Conservation (phyloP, 2,329 filamentous ascomycete genomes). For the Claviceps maximensis region DNA sequence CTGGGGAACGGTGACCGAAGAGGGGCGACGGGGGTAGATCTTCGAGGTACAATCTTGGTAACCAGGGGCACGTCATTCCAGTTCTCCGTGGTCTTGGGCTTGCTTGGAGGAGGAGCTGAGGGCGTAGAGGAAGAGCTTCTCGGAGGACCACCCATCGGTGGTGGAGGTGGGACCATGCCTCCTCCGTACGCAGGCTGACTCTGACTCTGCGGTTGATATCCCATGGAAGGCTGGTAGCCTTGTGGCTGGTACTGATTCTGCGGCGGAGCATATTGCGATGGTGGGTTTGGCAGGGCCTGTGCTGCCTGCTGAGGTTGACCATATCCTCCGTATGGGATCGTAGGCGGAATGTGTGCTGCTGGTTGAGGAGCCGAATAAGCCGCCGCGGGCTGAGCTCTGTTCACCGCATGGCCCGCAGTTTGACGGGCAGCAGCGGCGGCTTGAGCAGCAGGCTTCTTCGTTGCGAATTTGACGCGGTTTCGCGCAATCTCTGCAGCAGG, state of each 20-base stretch:
- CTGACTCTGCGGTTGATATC: constrained; percentile 40
- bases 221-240: constrained; percentile 7
- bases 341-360: constrained; percentile 15
- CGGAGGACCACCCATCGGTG: constrained; percentile 24
- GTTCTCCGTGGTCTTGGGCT: constrained; percentile 57
- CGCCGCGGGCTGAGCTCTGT: constrained; percentile 16
- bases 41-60: constrained; percentile 57
- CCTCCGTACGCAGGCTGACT: constrained; percentile 24
- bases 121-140: constrained; percentile 45
- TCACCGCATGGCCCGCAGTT: constrained; percentile 5
- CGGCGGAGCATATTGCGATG: constrained; percentile 24
- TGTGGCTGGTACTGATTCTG: constrained; percentile 23
- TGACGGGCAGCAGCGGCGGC: constrained; percentile 9
- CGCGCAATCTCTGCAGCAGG: constrained; percentile 78
- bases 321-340: constrained; percentile 17
- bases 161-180: constrained; percentile 17
- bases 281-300: constrained; percentile 17
- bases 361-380: constrained; percentile 36
- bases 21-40: constrained; percentile 58
- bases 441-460: constrained; percentile 33
- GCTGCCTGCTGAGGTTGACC: constrained; percentile 11
- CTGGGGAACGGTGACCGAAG: constrained; percentile 66
- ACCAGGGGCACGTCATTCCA: constrained; percentile 97
- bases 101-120: constrained; percentile 57
- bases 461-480: constrained; percentile 74